Evolutionary conservation across 129 eudicot genomes (phyloP), one percentile per base, ranked within the genome.

Genomic region (Tagetes erecta): DNA sequence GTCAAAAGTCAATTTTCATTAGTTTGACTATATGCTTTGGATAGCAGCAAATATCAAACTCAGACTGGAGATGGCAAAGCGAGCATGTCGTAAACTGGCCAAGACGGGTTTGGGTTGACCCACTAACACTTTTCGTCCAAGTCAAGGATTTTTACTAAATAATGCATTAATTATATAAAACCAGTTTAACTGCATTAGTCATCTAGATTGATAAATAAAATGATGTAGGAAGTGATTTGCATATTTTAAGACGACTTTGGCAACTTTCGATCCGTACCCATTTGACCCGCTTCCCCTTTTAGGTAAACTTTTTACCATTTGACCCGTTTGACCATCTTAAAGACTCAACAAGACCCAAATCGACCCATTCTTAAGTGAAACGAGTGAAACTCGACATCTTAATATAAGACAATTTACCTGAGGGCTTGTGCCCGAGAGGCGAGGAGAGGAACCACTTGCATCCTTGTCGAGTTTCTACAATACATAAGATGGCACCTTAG

Each of bases 401-500:
- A 10, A 36, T 5, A 35, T 30, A 8, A 62, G 27, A 36, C 2
- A 62, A 8, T 64, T 72, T 88, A 92, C 97, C 97, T 89, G 9
- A 92, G 87, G 72, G 98, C 98, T 80, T 89, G 98, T 45, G 98
- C 82, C 55, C 98, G 95, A 85, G 98, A 92, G 45, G 98, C 95
- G 34, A 89, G 92, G 62, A 92, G 90, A 70, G 98, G 96, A 67
- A 92, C 81, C 3, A 84, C 90, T 86, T 92, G 98, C 90, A 89
- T 83, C 79, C 95, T 84, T 70, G 95, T 89, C 5, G 95, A 87
- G 80, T 86, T 92, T 78, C 96, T 84, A 80, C 96, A 92, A 70
- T 89, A 89, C 98, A 92, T 89, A 46, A 88, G 76, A 84, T 92
- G 98, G 72, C 98, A 89, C 42, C 98, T 85, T 11, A 92, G 83